Evolutionary conservation across 345 rosid species (phyloP).

Genomic region (Eucalyptus tenuipes): DNA sequence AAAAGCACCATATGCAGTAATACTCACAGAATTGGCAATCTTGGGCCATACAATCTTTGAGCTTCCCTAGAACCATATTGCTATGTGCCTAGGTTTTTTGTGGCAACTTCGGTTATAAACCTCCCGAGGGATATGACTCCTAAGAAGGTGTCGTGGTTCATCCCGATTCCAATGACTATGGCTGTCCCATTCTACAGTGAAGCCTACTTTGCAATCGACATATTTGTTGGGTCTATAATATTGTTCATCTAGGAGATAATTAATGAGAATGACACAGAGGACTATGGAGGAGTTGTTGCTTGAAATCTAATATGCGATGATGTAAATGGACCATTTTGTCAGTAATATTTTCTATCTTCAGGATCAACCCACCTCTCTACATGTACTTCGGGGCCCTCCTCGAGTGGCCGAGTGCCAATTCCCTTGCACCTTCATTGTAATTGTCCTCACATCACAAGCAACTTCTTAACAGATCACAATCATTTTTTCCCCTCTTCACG

Average conservation of each 20-base stretch:
- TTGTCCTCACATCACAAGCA: not conserved
- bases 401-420: not conserved
- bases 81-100: constrained; percentile 50
- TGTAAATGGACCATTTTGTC: too few species aligned
- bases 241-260: constrained; percentile 58
- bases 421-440: not conserved
- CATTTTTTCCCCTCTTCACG: not conserved
- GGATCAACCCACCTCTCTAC: not conserved
- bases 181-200: constrained; percentile 80
- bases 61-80: constrained; percentile 65
- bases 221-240: constrained; percentile 73
- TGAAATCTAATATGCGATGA: constrained; percentile 53
- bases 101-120: constrained; percentile 44
- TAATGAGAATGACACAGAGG: constrained; percentile 53
- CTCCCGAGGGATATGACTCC: constrained; percentile 65
- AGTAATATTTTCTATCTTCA: too few species aligned
- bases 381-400: not conserved
- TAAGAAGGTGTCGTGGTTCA: constrained; percentile 43
- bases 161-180: constrained; percentile 81
- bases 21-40: constrained; percentile 77
- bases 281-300: constrained; percentile 66
- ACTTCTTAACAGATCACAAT: not conserved
- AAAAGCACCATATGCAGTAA: constrained; percentile 79
- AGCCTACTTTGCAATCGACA: constrained; percentile 74
- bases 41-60: constrained; percentile 55